Conservation (phyloP, 768 basidiomycete genomes). For the Mycena rebaudengoi region DNA sequence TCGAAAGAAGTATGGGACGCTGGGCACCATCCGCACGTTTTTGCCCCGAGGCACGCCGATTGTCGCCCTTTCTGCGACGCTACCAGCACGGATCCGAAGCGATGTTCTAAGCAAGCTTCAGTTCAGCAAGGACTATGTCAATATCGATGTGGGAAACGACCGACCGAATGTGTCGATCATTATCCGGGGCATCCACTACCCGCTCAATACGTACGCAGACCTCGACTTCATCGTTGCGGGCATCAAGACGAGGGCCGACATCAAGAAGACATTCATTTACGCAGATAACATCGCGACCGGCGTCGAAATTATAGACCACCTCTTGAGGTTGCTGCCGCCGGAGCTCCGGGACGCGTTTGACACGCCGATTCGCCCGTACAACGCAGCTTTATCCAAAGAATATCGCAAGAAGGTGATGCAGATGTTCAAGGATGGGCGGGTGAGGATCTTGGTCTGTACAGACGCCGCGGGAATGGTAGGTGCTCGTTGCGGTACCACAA, state of each 20-base stretch:
- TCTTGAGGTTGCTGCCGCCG: conserved; percentile 22
- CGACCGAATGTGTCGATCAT: conserved; percentile 42
- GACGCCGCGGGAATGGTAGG: conserved; percentile 48
- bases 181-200: conserved; percentile 40
- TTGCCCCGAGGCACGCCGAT: no score
- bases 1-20: no score
- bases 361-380: conserved; percentile 36
- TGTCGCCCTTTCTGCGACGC: no score
- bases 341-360: conserved; percentile 5
- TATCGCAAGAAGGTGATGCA: conserved; percentile 34
- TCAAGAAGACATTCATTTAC: no score
- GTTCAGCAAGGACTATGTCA: no score
- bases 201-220: conserved; percentile 41
- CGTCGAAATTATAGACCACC: conserved; percentile 34
- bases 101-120: no score
- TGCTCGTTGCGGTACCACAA: no score
- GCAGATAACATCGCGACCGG: no score
- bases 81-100: no score
- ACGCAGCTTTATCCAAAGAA: conserved; percentile 29
- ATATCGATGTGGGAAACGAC: no score
- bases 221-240: conserved; percentile 44
- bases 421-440: conserved; percentile 30
- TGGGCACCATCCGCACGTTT: no score
- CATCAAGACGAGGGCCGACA: no score
- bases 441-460: conserved; percentile 43